Evolutionary conservation across 176 grass and related monocot species (phyloP), one percentile per base, ranked within the genome.

Genomic region (Microstegium vimineum): DNA sequence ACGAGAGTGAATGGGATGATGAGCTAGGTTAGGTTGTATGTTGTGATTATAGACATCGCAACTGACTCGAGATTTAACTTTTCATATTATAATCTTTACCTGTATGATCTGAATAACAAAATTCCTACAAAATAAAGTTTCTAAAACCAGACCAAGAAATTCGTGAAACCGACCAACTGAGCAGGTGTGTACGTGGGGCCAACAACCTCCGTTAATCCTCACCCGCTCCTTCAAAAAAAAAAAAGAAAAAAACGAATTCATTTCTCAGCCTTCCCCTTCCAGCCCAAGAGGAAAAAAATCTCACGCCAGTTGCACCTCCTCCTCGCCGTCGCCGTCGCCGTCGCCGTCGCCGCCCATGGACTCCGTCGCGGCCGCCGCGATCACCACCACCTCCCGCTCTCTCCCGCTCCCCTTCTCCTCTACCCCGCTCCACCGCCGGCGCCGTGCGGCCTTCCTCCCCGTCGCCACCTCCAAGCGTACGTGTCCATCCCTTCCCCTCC

Each of bases 391-490:
- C 46, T 85, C 92, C 20, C 81, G 75, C 14, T 12, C 85, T 7
- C 34, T 86, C 5, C 40, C 63, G 16, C 68, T 80, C 43, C 76
- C 72, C 20, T 77, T 88, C 52, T 76, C 91, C 59, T 86, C 75
- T 20, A 68, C 15, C 17, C 30, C 41, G 45, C 69, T 15, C 45
- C 77, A 82, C 36, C 88, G 73, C 5, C 89, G 82, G 45, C 84
- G 81, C 76, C 85, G 41, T 64, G 60, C 77, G 32, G 26, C 59
- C 77, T 78, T 93, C 78, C 71, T 85, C 28, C 78, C 92, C 41
- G 45, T 93, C 60, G 88, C 86, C 79, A 82, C 92, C 63, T 73
- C 90, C 84, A 98, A 95, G 68, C 86, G 90, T 93, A 88, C 2
- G 73, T n/a, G 46, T 54, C 31, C 69, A 12, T 23, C 13, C 28